These are phyloP conservation scores for Peniophora sp. DNA, from an alignment of 1,284 basidiomycete species.

Conservation along the genomic window DNA sequence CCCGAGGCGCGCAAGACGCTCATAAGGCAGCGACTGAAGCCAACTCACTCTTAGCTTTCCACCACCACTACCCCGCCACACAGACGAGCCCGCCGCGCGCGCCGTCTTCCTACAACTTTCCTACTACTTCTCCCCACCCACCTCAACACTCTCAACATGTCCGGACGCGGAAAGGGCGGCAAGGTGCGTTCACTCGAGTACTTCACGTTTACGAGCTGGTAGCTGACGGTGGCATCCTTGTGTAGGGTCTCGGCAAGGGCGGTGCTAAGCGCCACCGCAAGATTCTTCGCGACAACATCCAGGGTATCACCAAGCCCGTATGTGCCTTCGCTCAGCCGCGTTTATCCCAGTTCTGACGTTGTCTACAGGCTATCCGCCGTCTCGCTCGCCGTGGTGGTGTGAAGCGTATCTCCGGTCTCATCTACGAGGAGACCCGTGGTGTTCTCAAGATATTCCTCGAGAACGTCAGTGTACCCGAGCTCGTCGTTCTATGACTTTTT, in stretches of 20 bases:
- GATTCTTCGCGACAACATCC: slow-evolving; percentile 71
- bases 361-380: slow-evolving; percentile 65
- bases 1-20: too few species aligned
- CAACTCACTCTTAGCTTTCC: not conserved
- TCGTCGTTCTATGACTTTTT: not conserved
- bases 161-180: slow-evolving; percentile 39
- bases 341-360: slow-evolving; percentile 13
- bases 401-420: slow-evolving; percentile 77
- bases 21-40: too few species aligned
- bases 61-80: slow-evolving; percentile 4
- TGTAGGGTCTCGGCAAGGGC: slow-evolving; percentile 57
- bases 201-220: not conserved
- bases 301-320: slow-evolving; percentile 51
- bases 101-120: slow-evolving; percentile 9
- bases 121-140: slow-evolving; percentile 1
- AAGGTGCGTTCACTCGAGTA: slow-evolving; percentile 21
- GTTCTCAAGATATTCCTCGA: slow-evolving; percentile 75
- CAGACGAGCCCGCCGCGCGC: not conserved
- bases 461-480: slow-evolving; percentile 19
- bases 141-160: slow-evolving; percentile 19
- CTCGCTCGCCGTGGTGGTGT: slow-evolving; percentile 82
- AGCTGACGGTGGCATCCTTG: slow-evolving; percentile 16
- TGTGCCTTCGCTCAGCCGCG: slow-evolving; percentile 24
- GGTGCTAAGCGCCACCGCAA: slow-evolving; percentile 71
- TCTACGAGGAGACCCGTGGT: slow-evolving; percentile 80